Evolutionary conservation across 306 rosid species (phyloP).

Genomic region (Rosa persica): DNA sequence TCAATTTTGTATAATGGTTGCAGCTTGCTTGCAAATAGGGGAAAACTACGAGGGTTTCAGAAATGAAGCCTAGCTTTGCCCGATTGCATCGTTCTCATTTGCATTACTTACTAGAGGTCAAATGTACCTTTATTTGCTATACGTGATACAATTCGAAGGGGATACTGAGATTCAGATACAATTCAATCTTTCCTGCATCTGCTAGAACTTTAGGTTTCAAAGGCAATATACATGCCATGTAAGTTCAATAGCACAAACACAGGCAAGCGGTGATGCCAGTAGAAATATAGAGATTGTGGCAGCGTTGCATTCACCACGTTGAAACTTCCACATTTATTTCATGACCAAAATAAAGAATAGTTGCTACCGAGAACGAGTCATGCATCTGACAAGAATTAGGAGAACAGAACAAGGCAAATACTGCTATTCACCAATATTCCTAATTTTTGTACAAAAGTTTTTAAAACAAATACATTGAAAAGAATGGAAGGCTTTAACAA

Average conservation of each 20-base stretch:
- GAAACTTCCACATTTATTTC: not conserved
- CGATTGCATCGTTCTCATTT: not conserved
- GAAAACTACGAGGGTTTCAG: not conserved
- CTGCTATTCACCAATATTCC: conserved; percentile 77
- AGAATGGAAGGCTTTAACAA: conserved; percentile 71
- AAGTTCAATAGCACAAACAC: not conserved
- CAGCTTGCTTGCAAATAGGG: not conserved
- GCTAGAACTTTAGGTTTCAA: not conserved
- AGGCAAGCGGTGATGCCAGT: not conserved
- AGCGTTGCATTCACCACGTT: not conserved
- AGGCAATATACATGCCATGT: not conserved
- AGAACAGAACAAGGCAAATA: conserved; percentile 58
- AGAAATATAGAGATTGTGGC: not conserved
- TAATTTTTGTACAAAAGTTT: conserved; percentile 89
- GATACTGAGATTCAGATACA: not conserved
- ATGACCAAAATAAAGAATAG: not conserved
- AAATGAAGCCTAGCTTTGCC: not conserved
- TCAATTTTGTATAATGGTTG: not conserved
- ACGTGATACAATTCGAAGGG: not conserved
- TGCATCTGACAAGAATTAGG: conserved; percentile 10
- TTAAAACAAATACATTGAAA: conserved; percentile 77
- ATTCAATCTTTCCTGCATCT: not conserved
- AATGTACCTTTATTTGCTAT: not conserved
- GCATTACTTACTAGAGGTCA: not conserved
- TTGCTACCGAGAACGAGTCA: not conserved